Evolutionary conservation across 2,329 filamentous ascomycete species (phyloP).

Genomic region (Aspergillus sp.): DNA sequence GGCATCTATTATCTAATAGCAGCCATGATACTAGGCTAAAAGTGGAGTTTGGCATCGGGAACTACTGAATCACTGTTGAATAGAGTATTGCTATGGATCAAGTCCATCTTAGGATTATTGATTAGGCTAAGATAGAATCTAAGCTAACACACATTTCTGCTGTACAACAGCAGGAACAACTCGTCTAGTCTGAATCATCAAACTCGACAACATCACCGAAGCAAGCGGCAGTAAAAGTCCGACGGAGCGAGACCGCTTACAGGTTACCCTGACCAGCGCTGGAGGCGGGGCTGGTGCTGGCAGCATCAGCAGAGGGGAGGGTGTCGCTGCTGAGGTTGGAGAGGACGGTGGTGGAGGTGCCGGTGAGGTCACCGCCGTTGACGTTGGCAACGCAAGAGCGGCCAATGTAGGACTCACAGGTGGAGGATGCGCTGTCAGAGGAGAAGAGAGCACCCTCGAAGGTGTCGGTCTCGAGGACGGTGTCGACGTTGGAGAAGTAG

Average conservation of each 20-base stretch:
- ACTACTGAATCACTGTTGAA: neutral
- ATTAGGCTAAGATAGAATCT: constrained; percentile 9
- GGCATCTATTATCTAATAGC: too few species aligned
- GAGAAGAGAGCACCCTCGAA: constrained; percentile 46
- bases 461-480: constrained; percentile 39
- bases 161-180: neutral
- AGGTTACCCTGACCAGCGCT: constrained; percentile 8
- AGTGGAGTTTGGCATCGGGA: too few species aligned
- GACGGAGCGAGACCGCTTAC: neutral
- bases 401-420: constrained; percentile 34
- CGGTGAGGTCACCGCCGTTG: constrained; percentile 5
- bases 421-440: constrained; percentile 45
- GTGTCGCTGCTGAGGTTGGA: neutral
- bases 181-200: neutral
- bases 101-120: constrained; percentile 5
- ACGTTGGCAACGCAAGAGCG: constrained; percentile 2
- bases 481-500: constrained; percentile 57
- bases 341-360: constrained; percentile 2
- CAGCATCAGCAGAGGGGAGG: neutral
- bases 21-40: too few species aligned
- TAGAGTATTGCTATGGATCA: neutral
- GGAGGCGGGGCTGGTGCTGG: constrained; percentile 4
- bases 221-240: neutral
- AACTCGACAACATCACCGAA: neutral
- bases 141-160: neutral